Conservation (phyloP, 2,329 filamentous ascomycete species). For the Emydomyces testavorans region DNA sequence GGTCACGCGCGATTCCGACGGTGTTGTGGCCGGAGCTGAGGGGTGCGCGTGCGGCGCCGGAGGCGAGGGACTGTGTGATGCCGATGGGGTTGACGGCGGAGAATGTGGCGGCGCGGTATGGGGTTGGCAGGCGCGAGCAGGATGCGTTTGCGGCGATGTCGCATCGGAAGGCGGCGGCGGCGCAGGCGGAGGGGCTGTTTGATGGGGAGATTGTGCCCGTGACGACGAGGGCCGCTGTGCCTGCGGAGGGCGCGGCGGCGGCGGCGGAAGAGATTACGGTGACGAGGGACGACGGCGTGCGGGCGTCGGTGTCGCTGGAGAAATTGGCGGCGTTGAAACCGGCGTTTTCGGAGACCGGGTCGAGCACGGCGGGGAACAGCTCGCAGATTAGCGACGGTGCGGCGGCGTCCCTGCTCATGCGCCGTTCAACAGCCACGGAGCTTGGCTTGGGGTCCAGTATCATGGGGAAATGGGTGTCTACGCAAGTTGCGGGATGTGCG, state of each 20-base stretch:
- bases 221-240: constrained; percentile 54
- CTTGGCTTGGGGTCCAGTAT: constrained; percentile 59
- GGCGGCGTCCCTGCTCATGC: constrained; percentile 71
- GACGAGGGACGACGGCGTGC: constrained; percentile 69
- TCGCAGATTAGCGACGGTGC: constrained; percentile 83
- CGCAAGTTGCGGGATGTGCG: constrained; percentile 61
- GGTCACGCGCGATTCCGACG: constrained; percentile 67
- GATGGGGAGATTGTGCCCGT: constrained; percentile 71
- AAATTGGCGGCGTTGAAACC: constrained; percentile 71
- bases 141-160: constrained; percentile 68
- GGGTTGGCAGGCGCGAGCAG: constrained; percentile 62
- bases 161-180: constrained; percentile 60
- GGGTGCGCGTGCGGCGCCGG: constrained; percentile 50
- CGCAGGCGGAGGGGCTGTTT: constrained; percentile 59
- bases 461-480: constrained; percentile 71
- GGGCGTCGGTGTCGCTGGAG: constrained; percentile 55
- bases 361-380: constrained; percentile 73
- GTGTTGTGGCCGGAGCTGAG: constrained; percentile 65
- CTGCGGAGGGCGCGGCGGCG: constrained; percentile 51
- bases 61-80: constrained; percentile 82
- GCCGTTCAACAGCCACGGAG: constrained; percentile 62
- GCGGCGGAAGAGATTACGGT: constrained; percentile 54
- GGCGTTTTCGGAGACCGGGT: constrained; percentile 63
- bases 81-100: constrained; percentile 84
- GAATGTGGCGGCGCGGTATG: constrained; percentile 72